A percentile compares a stretch with the other conserved stretches of the same genome.
These are phyloP conservation scores for Yamadazyma jaroonii DNA, from an alignment of 1,139 yeast species.

Conservation along the genomic window DNA sequence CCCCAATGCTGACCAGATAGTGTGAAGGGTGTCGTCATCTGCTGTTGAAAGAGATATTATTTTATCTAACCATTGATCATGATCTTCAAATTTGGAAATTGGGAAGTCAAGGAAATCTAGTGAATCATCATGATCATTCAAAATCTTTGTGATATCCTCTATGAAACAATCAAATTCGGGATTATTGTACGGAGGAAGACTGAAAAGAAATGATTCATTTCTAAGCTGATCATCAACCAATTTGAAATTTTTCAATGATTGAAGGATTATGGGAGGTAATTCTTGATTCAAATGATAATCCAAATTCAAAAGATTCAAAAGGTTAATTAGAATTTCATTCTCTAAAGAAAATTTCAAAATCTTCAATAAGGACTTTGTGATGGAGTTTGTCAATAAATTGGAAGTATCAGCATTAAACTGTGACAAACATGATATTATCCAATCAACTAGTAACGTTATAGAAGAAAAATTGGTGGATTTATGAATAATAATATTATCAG, in stretches of 20 bases:
- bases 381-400: constrained; percentile 13
- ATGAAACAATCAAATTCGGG: constrained; percentile 4
- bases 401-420: constrained; percentile 1
- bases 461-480: constrained; percentile 26
- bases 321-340: constrained; percentile 11
- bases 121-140: constrained; percentile 4
- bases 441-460: constrained; percentile 25
- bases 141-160: constrained; percentile 1
- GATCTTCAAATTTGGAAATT: constrained; percentile 9
- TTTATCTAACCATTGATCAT: constrained; percentile 24
- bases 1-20: constrained; percentile 41
- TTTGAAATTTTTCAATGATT: constrained; percentile 4
- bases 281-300: constrained; percentile 7
- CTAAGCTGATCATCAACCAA: not conserved
- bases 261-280: constrained; percentile 4
- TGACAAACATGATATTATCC: constrained; percentile 26
- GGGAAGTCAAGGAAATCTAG: constrained; percentile 7
- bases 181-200: constrained; percentile 1
- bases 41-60: constrained; percentile 9
- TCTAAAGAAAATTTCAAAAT: constrained; percentile 20
- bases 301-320: constrained; percentile 9
- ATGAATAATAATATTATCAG: constrained; percentile 28
- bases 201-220: not conserved
- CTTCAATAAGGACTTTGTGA: constrained; percentile 23
- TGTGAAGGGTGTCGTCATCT: constrained; percentile 19